Evolutionary conservation across 2,329 filamentous ascomycete species (phyloP), one percentile per base, ranked within the genome.

Genomic region (Cladosporium oxysporum): DNA sequence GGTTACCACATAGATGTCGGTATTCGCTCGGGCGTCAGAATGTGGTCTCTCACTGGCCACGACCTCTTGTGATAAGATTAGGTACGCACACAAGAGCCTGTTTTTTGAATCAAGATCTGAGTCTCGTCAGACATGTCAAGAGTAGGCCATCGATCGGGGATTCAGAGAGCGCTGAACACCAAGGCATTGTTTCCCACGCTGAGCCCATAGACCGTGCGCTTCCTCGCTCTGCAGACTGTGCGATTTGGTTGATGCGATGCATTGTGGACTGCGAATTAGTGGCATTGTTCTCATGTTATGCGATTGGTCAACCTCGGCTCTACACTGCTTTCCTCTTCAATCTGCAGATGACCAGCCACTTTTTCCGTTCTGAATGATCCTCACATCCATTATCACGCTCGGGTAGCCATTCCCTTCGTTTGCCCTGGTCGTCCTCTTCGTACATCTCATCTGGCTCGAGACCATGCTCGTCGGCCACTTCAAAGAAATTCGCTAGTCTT

Each of bases 381-480:
- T 92, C 90, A 28, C 77, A 71, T 1, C 87, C 88, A 7, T 88
- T 82, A 72, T 90, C 86, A 68, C 77, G 77, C 70, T 80, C 78
- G 50, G 68, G 74, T 16, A 76, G 77, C 89, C 90, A 92, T 47
- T 81, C 80, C 71, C 89, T 82, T 76, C 89, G 83, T 16, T 75
- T 74, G 3, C 89, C 89, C 62, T 89, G 83, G 16, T 85, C 89
- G 75, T 92, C 87, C 75, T 88, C 83, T 79, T 92, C 90, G 81
- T 85, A 90, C 23, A 92, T 87, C 31, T 81, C 77, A 74, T 91
- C 89, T 3, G 90, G 76, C 72, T 85, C 85, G 53, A 92, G 78
- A 2, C 84, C 85, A 21, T 78, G 80, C 60, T 78, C 76, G 0
- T 71, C 75, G 55, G 90, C 79, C 14, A 78, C 80, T 59, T 85